phyloP scores from a whole-genome alignment of 1,139 yeast species.

The Blastobotrys arbuscula region DNA sequence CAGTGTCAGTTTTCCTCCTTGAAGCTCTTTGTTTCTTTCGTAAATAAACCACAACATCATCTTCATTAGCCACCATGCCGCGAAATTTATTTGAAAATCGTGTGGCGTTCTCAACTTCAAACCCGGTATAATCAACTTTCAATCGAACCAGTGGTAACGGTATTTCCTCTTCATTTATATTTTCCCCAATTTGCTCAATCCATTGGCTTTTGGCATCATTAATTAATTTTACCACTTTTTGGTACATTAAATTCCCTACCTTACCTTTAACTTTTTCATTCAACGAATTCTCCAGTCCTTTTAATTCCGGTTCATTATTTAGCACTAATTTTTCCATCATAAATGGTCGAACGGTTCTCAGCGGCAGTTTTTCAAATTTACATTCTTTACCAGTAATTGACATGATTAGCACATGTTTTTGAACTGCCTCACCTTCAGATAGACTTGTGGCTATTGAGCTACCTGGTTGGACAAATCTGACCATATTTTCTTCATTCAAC shows the following conservation, averaged over 20 bases:
- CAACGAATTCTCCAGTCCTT: slow-evolving; percentile 51
- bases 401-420: slow-evolving; percentile 68
- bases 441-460: slow-evolving; percentile 91
- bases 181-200: slow-evolving; percentile 27
- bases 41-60: slow-evolving; percentile 73
- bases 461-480: slow-evolving; percentile 87
- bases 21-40: slow-evolving; percentile 36
- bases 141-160: slow-evolving; percentile 69
- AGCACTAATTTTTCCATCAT: slow-evolving; percentile 62
- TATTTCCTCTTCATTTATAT: slow-evolving; percentile 24
- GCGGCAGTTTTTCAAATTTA: slow-evolving; percentile 56
- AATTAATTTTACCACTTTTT: slow-evolving; percentile 64
- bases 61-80: slow-evolving; percentile 83
- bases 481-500: slow-evolving; percentile 53
- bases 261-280: slow-evolving; percentile 52
- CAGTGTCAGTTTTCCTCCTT: slow-evolving; percentile 6
- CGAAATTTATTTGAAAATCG: slow-evolving; percentile 86
- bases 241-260: slow-evolving; percentile 54
- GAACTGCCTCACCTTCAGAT: slow-evolving; percentile 75
- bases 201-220: slow-evolving; percentile 51
- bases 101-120: slow-evolving; percentile 84
- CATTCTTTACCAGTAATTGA: slow-evolving; percentile 57
- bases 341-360: slow-evolving; percentile 79
- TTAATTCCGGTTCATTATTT: slow-evolving; percentile 35
- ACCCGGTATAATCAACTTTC: slow-evolving; percentile 82